Conservation (phyloP, 2,329 filamentous ascomycete species). For the Chlorencoelia australis region DNA sequence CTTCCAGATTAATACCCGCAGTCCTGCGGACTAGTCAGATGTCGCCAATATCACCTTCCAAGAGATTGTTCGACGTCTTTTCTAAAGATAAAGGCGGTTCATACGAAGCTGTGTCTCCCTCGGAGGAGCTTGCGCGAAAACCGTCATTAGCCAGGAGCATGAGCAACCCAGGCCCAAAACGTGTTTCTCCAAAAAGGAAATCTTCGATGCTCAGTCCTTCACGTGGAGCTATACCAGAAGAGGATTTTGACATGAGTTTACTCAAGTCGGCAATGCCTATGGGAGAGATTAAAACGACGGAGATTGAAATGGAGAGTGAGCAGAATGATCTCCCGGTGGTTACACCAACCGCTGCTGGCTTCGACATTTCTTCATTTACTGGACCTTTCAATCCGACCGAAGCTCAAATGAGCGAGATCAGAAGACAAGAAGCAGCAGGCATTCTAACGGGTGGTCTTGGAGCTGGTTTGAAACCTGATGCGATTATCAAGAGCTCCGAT, state of each 20-base stretch:
- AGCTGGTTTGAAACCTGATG: slow-evolving; percentile 39
- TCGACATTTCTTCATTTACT: slow-evolving; percentile 22
- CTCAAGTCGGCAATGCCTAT: slow-evolving; percentile 20
- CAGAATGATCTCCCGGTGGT: slow-evolving; percentile 9
- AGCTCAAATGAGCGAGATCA: slow-evolving; percentile 16
- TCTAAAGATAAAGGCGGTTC: too few relatives aligned
- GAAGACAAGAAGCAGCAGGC: slow-evolving; percentile 38
- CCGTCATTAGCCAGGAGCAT: slow-evolving; percentile 13
- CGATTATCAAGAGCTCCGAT: slow-evolving; percentile 40
- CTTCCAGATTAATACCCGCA: too few relatives aligned
- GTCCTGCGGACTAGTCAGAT: too few relatives aligned
- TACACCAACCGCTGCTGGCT: slow-evolving; percentile 9
- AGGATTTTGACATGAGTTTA: slow-evolving; percentile 24
- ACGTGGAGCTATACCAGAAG: slow-evolving; percentile 19
- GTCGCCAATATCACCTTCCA: too few relatives aligned
- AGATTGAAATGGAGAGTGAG: slow-evolving; percentile 15
- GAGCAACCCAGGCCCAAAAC: slow-evolving; percentile 2
- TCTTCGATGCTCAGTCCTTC: slow-evolving; percentile 10
- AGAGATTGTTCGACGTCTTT: too few relatives aligned
- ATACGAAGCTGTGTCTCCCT: too few relatives aligned
- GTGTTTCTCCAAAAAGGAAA: slow-evolving; percentile 14
- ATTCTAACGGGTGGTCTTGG: slow-evolving; percentile 49
- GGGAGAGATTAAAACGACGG: slow-evolving; percentile 15
- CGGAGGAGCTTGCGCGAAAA: too few relatives aligned
- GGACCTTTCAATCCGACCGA: slow-evolving; percentile 18